Conservation (phyloP, 352 stramenopile genomes). For the Globisporangium canariense region DNA sequence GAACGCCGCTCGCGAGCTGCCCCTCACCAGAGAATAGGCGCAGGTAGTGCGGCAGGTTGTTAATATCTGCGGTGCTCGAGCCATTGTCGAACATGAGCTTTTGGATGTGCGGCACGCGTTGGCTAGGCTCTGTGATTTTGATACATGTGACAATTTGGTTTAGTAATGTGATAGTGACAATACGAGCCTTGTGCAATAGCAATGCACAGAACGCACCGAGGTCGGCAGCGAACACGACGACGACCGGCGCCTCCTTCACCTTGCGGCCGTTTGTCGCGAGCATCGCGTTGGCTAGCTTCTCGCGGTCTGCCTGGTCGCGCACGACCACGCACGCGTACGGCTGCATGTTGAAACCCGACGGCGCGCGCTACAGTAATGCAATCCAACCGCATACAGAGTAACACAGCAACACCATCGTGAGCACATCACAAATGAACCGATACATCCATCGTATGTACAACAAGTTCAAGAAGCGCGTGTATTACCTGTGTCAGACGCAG, state of each 20-base stretch:
- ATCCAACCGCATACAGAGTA: background rate
- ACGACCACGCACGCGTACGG: slow-evolving; percentile 79
- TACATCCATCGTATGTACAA: background rate
- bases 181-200: background rate
- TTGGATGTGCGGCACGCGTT: slow-evolving; percentile 65
- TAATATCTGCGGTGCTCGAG: slow-evolving; percentile 37
- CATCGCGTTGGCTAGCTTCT: slow-evolving; percentile 73
- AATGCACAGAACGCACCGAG: slow-evolving; percentile 28
- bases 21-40: slow-evolving; percentile 74
- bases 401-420: background rate
- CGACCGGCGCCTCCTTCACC: slow-evolving; percentile 71
- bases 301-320: slow-evolving; percentile 59
- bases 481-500: slow-evolving; percentile 59
- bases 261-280: slow-evolving; percentile 69
- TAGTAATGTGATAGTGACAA: background rate
- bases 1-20: slow-evolving; percentile 45
- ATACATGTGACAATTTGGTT: background rate
- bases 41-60: slow-evolving; percentile 58
- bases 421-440: background rate
- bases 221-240: slow-evolving; percentile 80
- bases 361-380: slow-evolving; percentile 38
- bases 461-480: background rate
- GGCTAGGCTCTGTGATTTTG: slow-evolving; percentile 49
- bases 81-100: slow-evolving; percentile 62
- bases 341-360: slow-evolving; percentile 80